Conservation (phyloP, 768 basidiomycete genomes). For the Amanita molliuscula region DNA sequence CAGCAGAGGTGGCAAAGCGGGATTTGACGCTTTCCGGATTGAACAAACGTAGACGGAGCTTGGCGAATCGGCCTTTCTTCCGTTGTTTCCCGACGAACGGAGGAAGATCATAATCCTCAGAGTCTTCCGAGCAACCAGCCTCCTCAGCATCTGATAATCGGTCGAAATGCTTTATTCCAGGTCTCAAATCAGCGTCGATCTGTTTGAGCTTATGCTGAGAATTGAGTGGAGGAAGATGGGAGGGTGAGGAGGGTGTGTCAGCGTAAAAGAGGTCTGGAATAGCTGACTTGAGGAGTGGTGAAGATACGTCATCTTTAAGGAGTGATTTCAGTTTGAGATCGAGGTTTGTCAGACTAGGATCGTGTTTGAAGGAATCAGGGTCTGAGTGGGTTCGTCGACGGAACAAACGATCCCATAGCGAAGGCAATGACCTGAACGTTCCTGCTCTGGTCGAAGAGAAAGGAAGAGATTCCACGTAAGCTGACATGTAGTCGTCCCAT, state of each 20-base stretch:
- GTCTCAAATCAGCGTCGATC: background rate
- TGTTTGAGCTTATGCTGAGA: background rate
- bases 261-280: slow-evolving; percentile 3
- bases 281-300: background rate
- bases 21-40: background rate
- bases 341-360: background rate
- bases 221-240: background rate
- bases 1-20: background rate
- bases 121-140: background rate
- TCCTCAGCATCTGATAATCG: background rate
- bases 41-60: background rate
- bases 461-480: slow-evolving; percentile 46
- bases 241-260: background rate
- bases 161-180: background rate
- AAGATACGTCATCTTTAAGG: background rate
- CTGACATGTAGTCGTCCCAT: slow-evolving; percentile 60
- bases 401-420: slow-evolving; percentile 45
- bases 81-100: background rate
- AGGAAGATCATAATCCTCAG: slow-evolving; percentile 1
- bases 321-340: background rate
- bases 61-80: background rate
- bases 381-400: background rate
- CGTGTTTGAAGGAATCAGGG: background rate
- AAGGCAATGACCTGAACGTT: slow-evolving; percentile 40
- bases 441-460: slow-evolving; percentile 46